These are phyloP conservation scores for Nectriaceae sp. DNA, from an alignment of 2,329 filamentous ascomycete genomes.

Conservation along the genomic window DNA sequence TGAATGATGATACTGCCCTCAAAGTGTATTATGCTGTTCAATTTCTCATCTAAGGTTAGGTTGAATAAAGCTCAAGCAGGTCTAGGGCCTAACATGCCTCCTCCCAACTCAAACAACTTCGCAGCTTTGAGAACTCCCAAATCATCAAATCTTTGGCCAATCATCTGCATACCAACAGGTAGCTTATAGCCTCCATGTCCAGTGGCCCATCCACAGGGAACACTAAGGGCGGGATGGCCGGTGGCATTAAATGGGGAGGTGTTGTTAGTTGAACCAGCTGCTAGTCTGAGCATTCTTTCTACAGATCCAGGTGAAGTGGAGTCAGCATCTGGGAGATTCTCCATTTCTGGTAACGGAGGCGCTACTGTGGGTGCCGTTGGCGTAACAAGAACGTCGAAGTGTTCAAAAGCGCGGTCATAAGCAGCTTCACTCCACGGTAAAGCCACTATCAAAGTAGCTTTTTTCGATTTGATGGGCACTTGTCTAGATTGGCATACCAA, in stretches of 20 bases:
- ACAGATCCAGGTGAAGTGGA: too few species aligned
- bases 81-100: too few species aligned
- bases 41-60: too few species aligned
- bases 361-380: slow-evolving; percentile 49
- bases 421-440: slow-evolving; percentile 3
- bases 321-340: slow-evolving; percentile 27
- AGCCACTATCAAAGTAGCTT: background rate
- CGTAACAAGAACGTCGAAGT: slow-evolving; percentile 51
- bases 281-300: slow-evolving; percentile 45
- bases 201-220: slow-evolving; percentile 38
- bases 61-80: too few species aligned
- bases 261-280: slow-evolving; percentile 47
- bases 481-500: background rate
- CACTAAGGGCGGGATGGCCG: slow-evolving; percentile 49
- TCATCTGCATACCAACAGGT: slow-evolving; percentile 33
- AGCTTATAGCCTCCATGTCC: slow-evolving; percentile 18
- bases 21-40: too few species aligned
- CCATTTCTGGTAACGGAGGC: slow-evolving; percentile 30
- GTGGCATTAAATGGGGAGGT: slow-evolving; percentile 52
- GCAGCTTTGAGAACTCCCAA: slow-evolving; percentile 22
- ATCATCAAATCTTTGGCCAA: slow-evolving; percentile 31
- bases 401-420: slow-evolving; percentile 47
- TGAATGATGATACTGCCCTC: too few species aligned
- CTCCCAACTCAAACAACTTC: slow-evolving; percentile 29
- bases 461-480: background rate